Evolutionary conservation across 129 eudicot genomes (phyloP), one percentile per base, ranked within the genome.

Genomic region (Chrysanthemum lavandulifolium): DNA sequence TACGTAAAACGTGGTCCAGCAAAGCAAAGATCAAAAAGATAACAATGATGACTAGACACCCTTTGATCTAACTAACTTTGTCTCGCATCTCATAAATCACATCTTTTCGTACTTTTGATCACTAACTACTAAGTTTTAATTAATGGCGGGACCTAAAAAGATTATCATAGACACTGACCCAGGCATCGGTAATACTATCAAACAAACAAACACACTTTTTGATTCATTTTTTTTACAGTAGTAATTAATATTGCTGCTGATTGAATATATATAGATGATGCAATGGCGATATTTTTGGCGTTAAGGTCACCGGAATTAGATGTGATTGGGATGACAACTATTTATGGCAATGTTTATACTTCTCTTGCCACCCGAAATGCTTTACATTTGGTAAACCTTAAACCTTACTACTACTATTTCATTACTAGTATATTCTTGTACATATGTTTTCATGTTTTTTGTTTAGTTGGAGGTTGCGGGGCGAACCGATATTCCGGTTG

Each of bases 261-360:
- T 31, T 31, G 36, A 31, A 31, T 36, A 40, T 40, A 40, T 6
- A 40, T 40, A 95, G 99, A 95, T 88, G 99, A 95, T 72, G 99
- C 99, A 19, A 95, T 95, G 97, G 99, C 97, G 14, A 95, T 95
- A 57, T 91, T 95, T 78, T 61, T 95, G 82, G 99, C 99, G n/a
- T 70, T 95, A 69, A 83, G 84, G 74, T 90, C 96, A 43, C 99
- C 99, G 1, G 97, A 91, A 82, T 77, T 95, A 61, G 83, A 85
- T 12, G 96, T 95, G 82, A 88, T 95, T 83, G 99, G 97, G 65
- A 91, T 95, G 43, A 95, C 97, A 1, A 95, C 97, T 23, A 85
- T 95, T 16, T 90, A 77, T 84, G 99, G 99, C 78, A 95, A 95
- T 80, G 97, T 95, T 64, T 90, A 95, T 85, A 95, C 99, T 49